These are phyloP conservation scores for Curvularia eragrostidis DNA, from an alignment of 2,329 filamentous ascomycete genomes.

Conservation along the genomic window DNA sequence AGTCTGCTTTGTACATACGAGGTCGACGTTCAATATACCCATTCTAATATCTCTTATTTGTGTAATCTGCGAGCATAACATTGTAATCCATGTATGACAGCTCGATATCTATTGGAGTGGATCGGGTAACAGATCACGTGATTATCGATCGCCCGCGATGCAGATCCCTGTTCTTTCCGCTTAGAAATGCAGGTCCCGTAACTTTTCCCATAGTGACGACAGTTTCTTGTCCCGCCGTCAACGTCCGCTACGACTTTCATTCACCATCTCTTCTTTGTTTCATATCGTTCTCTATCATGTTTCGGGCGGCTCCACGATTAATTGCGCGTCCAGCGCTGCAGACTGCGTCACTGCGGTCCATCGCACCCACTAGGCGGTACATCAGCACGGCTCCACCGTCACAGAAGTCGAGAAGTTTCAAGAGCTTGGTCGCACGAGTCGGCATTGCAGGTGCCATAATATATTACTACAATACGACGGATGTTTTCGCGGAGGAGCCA, in stretches of 20 bases:
- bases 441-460: constrained; percentile 76
- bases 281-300: constrained; percentile 54
- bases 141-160: constrained; percentile 4
- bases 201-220: constrained; percentile 28
- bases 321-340: constrained; percentile 45
- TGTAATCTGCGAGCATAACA: background rate
- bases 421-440: constrained; percentile 75
- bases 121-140: constrained; percentile 8
- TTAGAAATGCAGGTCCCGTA: constrained; percentile 36
- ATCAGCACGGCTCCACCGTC: constrained; percentile 66
- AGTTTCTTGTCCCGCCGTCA: constrained; percentile 12
- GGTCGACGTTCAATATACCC: constrained; percentile 32
- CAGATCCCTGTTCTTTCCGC: constrained; percentile 22
- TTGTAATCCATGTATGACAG: background rate
- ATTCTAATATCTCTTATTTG: constrained; percentile 7
- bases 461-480: constrained; percentile 94
- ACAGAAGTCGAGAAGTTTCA: constrained; percentile 79
- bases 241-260: constrained; percentile 28
- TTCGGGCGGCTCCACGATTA: constrained; percentile 58
- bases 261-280: constrained; percentile 26
- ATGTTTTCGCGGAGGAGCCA: constrained; percentile 83
- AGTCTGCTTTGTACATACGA: constrained; percentile 33
- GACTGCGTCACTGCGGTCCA: constrained; percentile 48
- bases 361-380: constrained; percentile 54
- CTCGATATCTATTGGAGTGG: background rate